A percentile compares a stretch with the other conserved stretches of the same genome.
Conservation (phyloP, 2,329 filamentous ascomycete genomes). For the Venturia carpophila region DNA sequence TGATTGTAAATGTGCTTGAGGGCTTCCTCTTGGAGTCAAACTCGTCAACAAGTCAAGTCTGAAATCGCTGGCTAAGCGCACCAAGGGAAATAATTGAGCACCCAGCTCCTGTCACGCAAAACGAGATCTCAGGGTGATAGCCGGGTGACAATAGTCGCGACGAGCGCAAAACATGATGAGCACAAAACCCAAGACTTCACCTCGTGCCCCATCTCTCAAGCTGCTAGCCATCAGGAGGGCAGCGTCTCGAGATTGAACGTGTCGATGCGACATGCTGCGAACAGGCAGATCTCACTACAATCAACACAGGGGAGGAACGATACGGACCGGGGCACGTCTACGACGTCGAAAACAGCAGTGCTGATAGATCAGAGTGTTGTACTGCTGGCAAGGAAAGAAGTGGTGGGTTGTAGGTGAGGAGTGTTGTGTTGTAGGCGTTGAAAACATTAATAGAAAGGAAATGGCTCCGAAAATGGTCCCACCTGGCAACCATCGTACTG, state of each 20-base stretch:
- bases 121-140: not conserved
- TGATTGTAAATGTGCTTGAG: not conserved
- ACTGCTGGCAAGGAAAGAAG: not conserved
- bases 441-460: not conserved
- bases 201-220: not conserved
- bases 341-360: not conserved
- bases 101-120: not conserved
- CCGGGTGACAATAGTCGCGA: not conserved
- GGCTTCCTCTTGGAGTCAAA: not conserved
- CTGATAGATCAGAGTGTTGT: not conserved
- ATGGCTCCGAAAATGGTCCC: not conserved
- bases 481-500: conserved; percentile 3
- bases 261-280: not conserved
- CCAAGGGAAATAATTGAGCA: not conserved
- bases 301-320: not conserved
- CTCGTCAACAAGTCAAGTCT: not conserved
- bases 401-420: not conserved
- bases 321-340: conserved; percentile 6
- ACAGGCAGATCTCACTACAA: not conserved
- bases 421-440: not conserved
- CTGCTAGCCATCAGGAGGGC: not conserved
- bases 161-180: not conserved
- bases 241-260: not conserved
- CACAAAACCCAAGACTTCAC: not conserved
- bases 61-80: not conserved